These are phyloP conservation scores for Candida glucosophila DNA, from an alignment of 1,139 yeast species.

Conservation along the genomic window DNA sequence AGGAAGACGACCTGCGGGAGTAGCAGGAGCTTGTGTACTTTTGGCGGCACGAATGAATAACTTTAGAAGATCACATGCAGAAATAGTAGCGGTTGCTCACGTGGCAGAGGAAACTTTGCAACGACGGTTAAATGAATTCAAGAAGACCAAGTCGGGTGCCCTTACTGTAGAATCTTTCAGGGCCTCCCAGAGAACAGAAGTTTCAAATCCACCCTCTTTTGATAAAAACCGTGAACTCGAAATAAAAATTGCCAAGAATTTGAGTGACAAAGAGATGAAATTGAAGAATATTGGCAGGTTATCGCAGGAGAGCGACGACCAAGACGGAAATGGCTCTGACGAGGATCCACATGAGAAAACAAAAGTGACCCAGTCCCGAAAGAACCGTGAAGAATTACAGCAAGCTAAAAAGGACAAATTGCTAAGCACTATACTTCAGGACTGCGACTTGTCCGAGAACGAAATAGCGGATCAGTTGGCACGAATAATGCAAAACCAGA, in stretches of 20 bases:
- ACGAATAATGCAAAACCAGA: constrained; percentile 15
- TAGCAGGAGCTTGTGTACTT: constrained; percentile 92
- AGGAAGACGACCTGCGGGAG: constrained; percentile 97
- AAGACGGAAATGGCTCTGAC: constrained; percentile 3
- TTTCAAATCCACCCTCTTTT: constrained; percentile 79
- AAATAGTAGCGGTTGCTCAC: constrained; percentile 90
- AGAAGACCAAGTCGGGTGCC: constrained; percentile 63
- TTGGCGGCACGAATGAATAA: constrained; percentile 96
- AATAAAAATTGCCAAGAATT: constrained; percentile 13
- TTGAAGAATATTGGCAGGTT: constrained; percentile 11
- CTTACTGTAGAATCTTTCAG: constrained; percentile 72
- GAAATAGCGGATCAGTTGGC: constrained; percentile 12
- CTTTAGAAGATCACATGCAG: constrained; percentile 83
- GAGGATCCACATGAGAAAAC: constrained; percentile 2
- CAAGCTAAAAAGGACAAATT: constrained; percentile 10
- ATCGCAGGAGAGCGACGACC: constrained; percentile 1
- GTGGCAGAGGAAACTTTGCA: constrained; percentile 93
- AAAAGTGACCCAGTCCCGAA: no score
- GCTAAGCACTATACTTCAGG: constrained; percentile 14
- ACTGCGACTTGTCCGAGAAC: constrained; percentile 15
- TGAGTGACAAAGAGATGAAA: constrained; percentile 24
- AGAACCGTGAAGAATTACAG: no score
- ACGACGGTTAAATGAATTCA: constrained; percentile 81
- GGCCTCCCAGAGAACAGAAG: constrained; percentile 28
- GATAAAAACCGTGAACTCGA: constrained; percentile 36